Percentiles rank a stretch among this genome's conserved stretches.
Evolutionary conservation across 1,284 basidiomycete genomes (phyloP).

Genomic region (Malassezia slooffiae): DNA sequence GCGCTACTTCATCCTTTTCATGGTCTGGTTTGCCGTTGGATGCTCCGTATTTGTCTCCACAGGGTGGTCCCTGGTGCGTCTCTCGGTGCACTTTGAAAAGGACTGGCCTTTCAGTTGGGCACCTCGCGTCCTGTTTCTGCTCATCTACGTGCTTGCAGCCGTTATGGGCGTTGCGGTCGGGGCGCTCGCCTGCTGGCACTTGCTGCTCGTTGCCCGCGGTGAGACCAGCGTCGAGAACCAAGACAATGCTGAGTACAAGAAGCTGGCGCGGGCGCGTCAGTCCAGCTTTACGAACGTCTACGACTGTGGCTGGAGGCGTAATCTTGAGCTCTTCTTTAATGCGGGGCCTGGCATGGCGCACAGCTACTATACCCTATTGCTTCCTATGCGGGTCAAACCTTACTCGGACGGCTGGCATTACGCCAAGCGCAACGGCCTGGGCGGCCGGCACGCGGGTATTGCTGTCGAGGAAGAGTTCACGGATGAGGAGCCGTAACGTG

Average conservation of each 20-base stretch:
- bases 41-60: conserved; percentile 23
- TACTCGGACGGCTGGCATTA: conserved; percentile 76
- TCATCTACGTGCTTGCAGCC: conserved; percentile 55
- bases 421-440: conserved; percentile 58
- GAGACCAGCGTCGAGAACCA: conserved; percentile 86
- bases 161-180: conserved; percentile 66
- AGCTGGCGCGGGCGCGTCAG: not conserved
- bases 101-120: conserved; percentile 57
- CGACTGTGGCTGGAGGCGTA: conserved; percentile 64
- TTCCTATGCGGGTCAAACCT: conserved; percentile 70
- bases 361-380: conserved; percentile 57
- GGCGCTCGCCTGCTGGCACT: conserved; percentile 69
- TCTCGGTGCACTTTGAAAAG: conserved; percentile 10
- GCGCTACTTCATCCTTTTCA: conserved; percentile 87
- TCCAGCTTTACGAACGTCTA: conserved; percentile 71
- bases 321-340: conserved; percentile 80
- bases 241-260: conserved; percentile 66
- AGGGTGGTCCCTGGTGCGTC: conserved; percentile 16
- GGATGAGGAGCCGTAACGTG: conserved; percentile 49
- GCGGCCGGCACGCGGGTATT: conserved; percentile 48
- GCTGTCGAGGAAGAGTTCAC: conserved; percentile 51
- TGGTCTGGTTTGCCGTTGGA: conserved; percentile 52
- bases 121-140: conserved; percentile 61
- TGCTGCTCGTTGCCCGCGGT: conserved; percentile 63
- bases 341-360: conserved; percentile 53